Percentiles rank a stretch among this genome's conserved stretches.
These are phyloP conservation scores for Melampsora larici-populina DNA, from an alignment of 1,284 basidiomycete genomes.

Conservation along the genomic window DNA sequence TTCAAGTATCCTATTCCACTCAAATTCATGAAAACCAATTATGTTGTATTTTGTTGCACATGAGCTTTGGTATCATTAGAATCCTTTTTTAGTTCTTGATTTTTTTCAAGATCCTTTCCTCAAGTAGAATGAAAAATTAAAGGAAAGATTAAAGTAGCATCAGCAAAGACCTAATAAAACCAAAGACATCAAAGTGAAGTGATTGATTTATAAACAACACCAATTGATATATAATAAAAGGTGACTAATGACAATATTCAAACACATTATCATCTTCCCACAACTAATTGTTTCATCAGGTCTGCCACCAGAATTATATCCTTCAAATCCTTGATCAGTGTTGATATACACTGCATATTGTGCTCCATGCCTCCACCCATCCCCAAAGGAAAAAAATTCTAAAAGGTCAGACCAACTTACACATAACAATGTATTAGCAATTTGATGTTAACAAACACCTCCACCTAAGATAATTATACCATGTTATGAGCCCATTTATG, in stretches of 20 bases:
- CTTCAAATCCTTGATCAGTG: slow-evolving; percentile 55
- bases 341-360: slow-evolving; percentile 55
- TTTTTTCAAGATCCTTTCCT: slow-evolving; percentile 42
- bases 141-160: slow-evolving; percentile 54
- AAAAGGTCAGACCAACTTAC: slow-evolving; percentile 15
- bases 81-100: neutral
- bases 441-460: slow-evolving; percentile 55
- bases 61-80: no score
- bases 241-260: slow-evolving; percentile 47
- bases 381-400: neutral
- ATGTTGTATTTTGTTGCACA: no score
- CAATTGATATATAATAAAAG: neutral
- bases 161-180: slow-evolving; percentile 50
- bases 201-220: no score
- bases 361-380: slow-evolving; percentile 50
- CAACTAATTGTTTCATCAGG: slow-evolving; percentile 54
- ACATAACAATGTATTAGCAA: slow-evolving; percentile 55
- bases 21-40: no score
- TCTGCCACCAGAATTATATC: slow-evolving; percentile 52
- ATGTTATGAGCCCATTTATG: no score
- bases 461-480: slow-evolving; percentile 54
- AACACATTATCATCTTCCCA: slow-evolving; percentile 54
- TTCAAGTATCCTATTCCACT: no score
- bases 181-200: neutral
- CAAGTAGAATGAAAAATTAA: slow-evolving; percentile 53